Percentiles rank a stretch among this genome's conserved stretches.
Conservation (phyloP, 2,329 filamentous ascomycete genomes). For the Helicocarpus griseus region DNA sequence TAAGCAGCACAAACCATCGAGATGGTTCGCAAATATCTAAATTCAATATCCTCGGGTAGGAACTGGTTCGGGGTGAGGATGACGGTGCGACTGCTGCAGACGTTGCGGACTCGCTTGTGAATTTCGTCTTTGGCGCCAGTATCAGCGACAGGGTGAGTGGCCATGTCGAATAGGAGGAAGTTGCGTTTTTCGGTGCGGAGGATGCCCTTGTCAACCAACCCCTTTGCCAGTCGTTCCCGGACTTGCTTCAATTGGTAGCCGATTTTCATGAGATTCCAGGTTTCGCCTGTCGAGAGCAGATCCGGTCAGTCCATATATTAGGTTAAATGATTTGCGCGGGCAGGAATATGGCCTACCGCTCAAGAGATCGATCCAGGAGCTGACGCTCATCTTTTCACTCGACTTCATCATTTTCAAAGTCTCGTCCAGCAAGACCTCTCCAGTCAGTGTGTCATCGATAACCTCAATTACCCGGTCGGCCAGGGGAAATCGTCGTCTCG, state of each 20-base stretch:
- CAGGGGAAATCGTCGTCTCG: conserved; percentile 81
- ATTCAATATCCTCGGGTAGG: conserved; percentile 88
- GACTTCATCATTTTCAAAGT: conserved; percentile 99
- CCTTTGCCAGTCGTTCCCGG: conserved; percentile 91
- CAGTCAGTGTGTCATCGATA: conserved; percentile 89
- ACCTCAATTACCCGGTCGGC: conserved; percentile 94
- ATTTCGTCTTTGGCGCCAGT: conserved; percentile 97
- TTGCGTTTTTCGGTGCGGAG: conserved; percentile 98
- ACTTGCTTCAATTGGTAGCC: conserved; percentile 99
- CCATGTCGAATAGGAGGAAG: conserved; percentile 99
- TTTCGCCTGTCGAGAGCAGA: conserved; percentile 60
- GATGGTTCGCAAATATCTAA: conserved; percentile 83
- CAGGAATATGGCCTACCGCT: conserved; percentile 56
- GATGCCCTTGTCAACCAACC: conserved; percentile 96
- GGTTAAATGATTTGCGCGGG: background rate
- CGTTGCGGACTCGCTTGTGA: conserved; percentile 78
- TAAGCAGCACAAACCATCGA: conserved; percentile 97
- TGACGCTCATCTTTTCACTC: conserved; percentile 99
- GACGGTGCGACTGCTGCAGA: conserved; percentile 88
- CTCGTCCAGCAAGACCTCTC: conserved; percentile 94
- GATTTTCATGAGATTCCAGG: conserved; percentile 99
- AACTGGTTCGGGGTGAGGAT: conserved; percentile 80
- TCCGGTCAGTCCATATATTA: conserved; percentile 1
- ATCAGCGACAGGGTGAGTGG: conserved; percentile 93
- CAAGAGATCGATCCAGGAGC: conserved; percentile 98